Percentiles rank a stretch among this genome's conserved stretches.
Evolutionary conservation across 768 basidiomycete species (phyloP).

Genomic region (Leccinum arenicola): DNA sequence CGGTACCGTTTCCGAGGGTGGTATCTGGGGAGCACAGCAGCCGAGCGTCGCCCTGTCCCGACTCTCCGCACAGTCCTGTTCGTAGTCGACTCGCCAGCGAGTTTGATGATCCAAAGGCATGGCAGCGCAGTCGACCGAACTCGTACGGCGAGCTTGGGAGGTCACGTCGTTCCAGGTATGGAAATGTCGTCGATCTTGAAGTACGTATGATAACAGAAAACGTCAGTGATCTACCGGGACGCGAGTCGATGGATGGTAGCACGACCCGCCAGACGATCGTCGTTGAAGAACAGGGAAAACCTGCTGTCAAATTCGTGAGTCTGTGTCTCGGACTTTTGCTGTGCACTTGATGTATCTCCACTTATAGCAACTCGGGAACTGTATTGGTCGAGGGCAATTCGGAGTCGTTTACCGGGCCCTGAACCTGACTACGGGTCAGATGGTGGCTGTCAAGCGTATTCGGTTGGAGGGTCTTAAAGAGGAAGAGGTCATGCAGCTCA

Average conservation of each 20-base stretch:
- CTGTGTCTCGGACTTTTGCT: background rate
- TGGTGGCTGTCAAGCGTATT: constrained; percentile 99
- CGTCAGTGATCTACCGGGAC: constrained; percentile 62
- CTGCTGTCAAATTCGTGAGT: constrained; percentile 80
- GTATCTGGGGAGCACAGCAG: constrained; percentile 48
- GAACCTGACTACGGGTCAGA: constrained; percentile 91
- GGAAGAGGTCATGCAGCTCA: constrained; percentile 84
- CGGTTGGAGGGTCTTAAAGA: constrained; percentile 87
- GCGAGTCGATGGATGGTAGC: constrained; percentile 64
- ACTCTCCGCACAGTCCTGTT: constrained; percentile 28
- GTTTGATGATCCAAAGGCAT: constrained; percentile 52
- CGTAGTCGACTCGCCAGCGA: constrained; percentile 72
- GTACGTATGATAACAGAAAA: constrained; percentile 44
- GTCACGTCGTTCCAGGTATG: constrained; percentile 60
- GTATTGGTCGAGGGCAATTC: constrained; percentile 96
- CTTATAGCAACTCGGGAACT: constrained; percentile 91
- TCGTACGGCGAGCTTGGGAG: constrained; percentile 69
- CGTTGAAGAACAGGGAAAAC: constrained; percentile 78
- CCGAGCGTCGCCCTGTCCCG: constrained; percentile 37
- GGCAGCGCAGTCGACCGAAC: constrained; percentile 56
- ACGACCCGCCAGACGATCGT: constrained; percentile 66
- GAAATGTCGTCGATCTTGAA: constrained; percentile 70
- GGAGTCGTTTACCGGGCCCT: constrained; percentile 94
- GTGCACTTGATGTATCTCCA: constrained; percentile 7
- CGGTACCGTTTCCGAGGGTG: constrained; percentile 65